Evolutionary conservation across 1,139 yeast species (phyloP).

Genomic region (Nadsonia starkeyi-henricii): DNA sequence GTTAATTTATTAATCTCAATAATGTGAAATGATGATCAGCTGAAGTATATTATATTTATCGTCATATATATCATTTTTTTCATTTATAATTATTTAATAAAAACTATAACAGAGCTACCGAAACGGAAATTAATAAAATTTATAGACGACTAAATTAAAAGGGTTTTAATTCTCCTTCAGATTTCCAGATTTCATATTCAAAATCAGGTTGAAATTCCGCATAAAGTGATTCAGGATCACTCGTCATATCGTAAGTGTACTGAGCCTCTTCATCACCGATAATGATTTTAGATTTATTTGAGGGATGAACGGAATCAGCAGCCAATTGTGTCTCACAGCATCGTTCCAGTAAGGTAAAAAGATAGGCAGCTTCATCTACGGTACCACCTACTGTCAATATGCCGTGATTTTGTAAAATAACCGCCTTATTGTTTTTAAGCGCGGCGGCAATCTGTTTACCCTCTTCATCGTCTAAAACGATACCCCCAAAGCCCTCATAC

Average conservation of each 20-base stretch:
- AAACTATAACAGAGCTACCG: too few relatives aligned
- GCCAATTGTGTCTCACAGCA: slow-evolving; percentile 58
- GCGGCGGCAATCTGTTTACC: slow-evolving; percentile 56
- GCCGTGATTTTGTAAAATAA: slow-evolving; percentile 68
- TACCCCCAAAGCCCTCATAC: slow-evolving; percentile 62
- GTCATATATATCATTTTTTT: too few relatives aligned
- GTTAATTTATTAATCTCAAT: too few relatives aligned
- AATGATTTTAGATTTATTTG: slow-evolving; percentile 23
- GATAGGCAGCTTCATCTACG: slow-evolving; percentile 72
- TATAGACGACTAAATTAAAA: background rate
- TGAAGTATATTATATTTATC: too few relatives aligned
- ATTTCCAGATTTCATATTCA: slow-evolving; percentile 28
- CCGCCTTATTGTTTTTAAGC: slow-evolving; percentile 48
- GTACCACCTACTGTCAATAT: slow-evolving; percentile 62
- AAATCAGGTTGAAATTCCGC: slow-evolving; percentile 62
- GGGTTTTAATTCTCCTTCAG: slow-evolving; percentile 13
- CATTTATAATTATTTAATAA: too few relatives aligned
- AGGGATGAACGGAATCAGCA: slow-evolving; percentile 40
- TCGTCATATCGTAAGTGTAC: slow-evolving; percentile 46
- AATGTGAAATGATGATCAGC: too few relatives aligned
- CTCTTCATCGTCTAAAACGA: slow-evolving; percentile 61
- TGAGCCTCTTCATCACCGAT: slow-evolving; percentile 58
- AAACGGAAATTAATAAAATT: too few relatives aligned
- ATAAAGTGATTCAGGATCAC: slow-evolving; percentile 56
- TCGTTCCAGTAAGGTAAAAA: slow-evolving; percentile 55